Evolutionary conservation across 805 yeast genomes (phyloP).

Genomic region (Ogataea parapolymorpha): DNA sequence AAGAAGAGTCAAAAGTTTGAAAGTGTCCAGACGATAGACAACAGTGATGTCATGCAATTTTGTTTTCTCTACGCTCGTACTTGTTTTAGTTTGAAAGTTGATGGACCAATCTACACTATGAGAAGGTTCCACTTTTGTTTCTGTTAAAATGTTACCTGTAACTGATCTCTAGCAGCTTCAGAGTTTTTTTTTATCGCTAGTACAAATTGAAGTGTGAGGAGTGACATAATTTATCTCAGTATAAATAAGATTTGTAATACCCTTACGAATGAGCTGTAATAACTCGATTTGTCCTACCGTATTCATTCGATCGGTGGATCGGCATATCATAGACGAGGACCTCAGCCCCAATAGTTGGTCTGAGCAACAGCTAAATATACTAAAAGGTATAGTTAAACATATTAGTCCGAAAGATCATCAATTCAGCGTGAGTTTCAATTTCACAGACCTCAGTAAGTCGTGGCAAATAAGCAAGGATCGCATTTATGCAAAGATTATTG

Average conservation of each 20-base stretch:
- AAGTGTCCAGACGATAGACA: constrained; percentile 47
- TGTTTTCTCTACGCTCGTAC: neutral
- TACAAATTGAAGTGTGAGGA: too few relatives aligned
- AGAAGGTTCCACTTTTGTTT: too few relatives aligned
- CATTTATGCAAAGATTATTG: constrained; percentile 25
- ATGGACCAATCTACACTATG: neutral
- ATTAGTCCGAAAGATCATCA: constrained; percentile 16
- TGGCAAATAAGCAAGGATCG: constrained; percentile 12
- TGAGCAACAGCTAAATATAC: constrained; percentile 7
- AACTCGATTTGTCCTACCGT: too few relatives aligned
- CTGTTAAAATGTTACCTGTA: too few relatives aligned
- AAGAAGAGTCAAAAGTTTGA: constrained; percentile 85
- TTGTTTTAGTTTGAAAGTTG: neutral
- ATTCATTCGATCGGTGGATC: too few relatives aligned
- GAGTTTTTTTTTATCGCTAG: too few relatives aligned
- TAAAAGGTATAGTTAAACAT: constrained; percentile 15
- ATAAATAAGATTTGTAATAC: too few relatives aligned
- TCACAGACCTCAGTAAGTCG: constrained; percentile 17
- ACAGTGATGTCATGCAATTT: neutral
- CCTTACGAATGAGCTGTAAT: too few relatives aligned
- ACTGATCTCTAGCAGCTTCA: too few relatives aligned
- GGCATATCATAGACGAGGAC: too few relatives aligned
- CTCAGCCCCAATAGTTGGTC: constrained; percentile 17
- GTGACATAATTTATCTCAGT: too few relatives aligned
- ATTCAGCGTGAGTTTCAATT: constrained; percentile 19